Evolutionary conservation across 306 rosid genomes (phyloP).

Genomic region (Corylus americana): DNA sequence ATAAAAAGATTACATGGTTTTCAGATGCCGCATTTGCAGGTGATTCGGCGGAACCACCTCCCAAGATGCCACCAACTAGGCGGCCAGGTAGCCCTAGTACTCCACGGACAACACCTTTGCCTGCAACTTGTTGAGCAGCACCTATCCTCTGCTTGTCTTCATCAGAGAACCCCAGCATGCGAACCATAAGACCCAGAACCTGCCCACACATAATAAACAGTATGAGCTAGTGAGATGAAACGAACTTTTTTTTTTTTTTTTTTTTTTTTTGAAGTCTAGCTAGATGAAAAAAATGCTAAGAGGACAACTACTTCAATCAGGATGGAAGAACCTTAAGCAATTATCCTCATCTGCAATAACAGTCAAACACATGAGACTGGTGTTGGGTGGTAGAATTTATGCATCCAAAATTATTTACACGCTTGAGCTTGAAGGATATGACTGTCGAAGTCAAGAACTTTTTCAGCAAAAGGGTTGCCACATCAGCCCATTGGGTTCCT

Average conservation of each 20-base stretch:
- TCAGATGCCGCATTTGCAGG: slow-evolving; percentile 59
- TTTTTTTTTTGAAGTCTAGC: slow-evolving; percentile 10
- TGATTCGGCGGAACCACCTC: slow-evolving; percentile 63
- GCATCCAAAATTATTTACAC: background rate
- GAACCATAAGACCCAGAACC: slow-evolving; percentile 98
- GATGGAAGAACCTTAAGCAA: background rate
- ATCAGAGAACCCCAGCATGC: slow-evolving; percentile 90
- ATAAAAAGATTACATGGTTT: slow-evolving; percentile 55
- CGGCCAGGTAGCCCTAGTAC: slow-evolving; percentile 94
- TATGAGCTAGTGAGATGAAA: slow-evolving; percentile 17
- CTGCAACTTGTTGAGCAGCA: slow-evolving; percentile 74
- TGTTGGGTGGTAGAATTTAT: background rate
- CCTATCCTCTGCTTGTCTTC: slow-evolving; percentile 97
- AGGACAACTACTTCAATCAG: background rate
- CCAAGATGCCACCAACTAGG: slow-evolving; percentile 89
- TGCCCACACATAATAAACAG: slow-evolving; percentile 30
- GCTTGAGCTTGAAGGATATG: background rate
- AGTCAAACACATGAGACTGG: background rate
- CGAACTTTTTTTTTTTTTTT: slow-evolving; percentile 12
- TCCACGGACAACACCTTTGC: slow-evolving; percentile 97
- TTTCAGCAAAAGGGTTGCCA: background rate
- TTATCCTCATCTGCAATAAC: background rate
- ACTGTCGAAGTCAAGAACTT: background rate
- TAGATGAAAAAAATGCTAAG: background rate
- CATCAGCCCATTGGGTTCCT: no score